Base-by-base conservation (phyloP, 2,329 filamentous ascomycete genomes). In the Claviceps citrina region DNA sequence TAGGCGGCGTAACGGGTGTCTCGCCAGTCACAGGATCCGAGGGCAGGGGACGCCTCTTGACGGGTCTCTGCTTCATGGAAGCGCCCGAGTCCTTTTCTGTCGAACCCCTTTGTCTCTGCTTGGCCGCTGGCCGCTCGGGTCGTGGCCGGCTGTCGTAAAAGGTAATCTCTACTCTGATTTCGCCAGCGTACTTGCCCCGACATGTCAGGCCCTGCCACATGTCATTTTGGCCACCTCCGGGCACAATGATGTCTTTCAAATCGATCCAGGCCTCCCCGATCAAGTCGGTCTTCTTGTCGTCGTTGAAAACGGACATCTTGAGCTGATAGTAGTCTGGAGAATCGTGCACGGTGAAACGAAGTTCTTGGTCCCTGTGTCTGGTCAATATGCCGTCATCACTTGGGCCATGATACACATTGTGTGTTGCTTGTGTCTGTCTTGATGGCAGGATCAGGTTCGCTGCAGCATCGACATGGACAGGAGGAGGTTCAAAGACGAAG, bases 271-370 rank as follows among this genome's bases (percentile, higher is more conserved):
- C 78, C 61, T 98, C 91, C 48, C 91, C 91, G 51, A 98, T 95
- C 47, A 98, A 62, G 49, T 98, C 91, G 0, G 89, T 96, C 65
- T 82, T 93, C 66, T 95, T 96, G 63, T 98, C 91, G 54, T 98
- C 91, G 56, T 94, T 95, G 65, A 98, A 98, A 5, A 96, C 76
- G 3, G 89, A 95, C 13, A 96, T 71, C 58, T 98, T 98, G 42
- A 98, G 71, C 57, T 87, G 84, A 62, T 85, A 86, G 66, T 98
- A 98, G 62, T 98, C 91, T 15, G 86, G 80, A 13, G 86, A 95
- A 54, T 96, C 87, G 69, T 95, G 89, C 13, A 98, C 91, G 33
- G 76, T 84, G 56, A 96, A 98, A 45, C 91, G 84, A 33, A 98
- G 73, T 60, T 98, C 91, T 62, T 96, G 85, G 59, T 98, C 91